Base-by-base conservation (phyloP, 2,329 filamentous ascomycete species). In the Penicillium sp. region DNA sequence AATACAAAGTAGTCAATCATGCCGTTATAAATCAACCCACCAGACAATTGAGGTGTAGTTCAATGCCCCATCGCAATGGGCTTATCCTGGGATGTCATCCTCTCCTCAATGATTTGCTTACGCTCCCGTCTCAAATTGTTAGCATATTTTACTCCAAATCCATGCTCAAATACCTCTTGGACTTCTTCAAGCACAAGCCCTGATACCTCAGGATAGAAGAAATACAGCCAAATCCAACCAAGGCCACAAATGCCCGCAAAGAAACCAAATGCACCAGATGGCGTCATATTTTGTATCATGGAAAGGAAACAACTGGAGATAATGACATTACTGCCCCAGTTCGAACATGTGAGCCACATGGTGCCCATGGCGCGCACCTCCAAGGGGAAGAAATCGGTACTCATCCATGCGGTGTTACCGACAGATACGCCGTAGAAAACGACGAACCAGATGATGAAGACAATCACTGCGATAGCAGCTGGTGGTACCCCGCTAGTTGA, bases 241-340 rank as follows among this genome's bases (percentile, higher is more conserved):
- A 80, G 59, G 45, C 79, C 73, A 62, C 79, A 82, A 35, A 83
- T 79, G 0, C 71, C 78, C 1, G 79, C 77, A 54, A 82, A 83
- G 67, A 83, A 82, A 6, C 79, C 80, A 58, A 83, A 84, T 0
- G 80, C 77, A 1, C 81, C 80, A 2, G 73, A 77, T 0, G 80
- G 79, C 0, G 80, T 82, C 53, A 76, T 79, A n/a, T 68, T 69
- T 58, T 82, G 74, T 75, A 82, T 82, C 75, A 76, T 76, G 27
- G 75, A 78, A 13, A 82, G 64, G 68, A 83, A 83, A 0, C 79
- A 82, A 3, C 77, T 80, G 8, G 78, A 70, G 46, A 82, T 75
- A 53, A 83, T 80, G 57, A 83, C 75, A 63, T 82, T 82, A 53
- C 68, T 74, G 10, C 73, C 76, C 79, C 78, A 80, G 65, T 72